A percentile compares a stretch with the other conserved stretches of the same genome.
Evolutionary conservation across 257 asterid species (phyloP).

Genomic region (Ehretia macrophylla): DNA sequence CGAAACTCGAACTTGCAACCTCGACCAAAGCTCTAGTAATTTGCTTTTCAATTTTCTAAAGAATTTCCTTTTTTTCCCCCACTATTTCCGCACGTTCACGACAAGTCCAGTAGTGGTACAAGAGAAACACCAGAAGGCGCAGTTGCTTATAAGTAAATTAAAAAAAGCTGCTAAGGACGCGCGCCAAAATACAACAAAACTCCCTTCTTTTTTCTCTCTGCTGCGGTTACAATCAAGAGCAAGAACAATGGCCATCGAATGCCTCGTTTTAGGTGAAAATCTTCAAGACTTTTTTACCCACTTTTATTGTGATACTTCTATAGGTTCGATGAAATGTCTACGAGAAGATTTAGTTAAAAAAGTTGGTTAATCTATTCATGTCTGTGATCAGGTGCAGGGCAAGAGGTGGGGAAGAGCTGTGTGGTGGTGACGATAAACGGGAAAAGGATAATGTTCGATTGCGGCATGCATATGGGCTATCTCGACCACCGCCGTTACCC

Average conservation of each 20-base stretch:
- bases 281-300: neutral
- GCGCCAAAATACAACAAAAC: too few species aligned
- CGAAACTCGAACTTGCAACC: too few species aligned
- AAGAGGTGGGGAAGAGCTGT: slow-evolving; percentile 97
- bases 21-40: too few species aligned
- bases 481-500: slow-evolving; percentile 68
- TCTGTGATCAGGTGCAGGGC: slow-evolving; percentile 73
- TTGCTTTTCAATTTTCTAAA: too few species aligned
- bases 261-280: neutral
- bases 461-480: slow-evolving; percentile 96
- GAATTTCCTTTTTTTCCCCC: too few species aligned
- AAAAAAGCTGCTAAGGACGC: too few species aligned
- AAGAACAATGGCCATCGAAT: neutral
- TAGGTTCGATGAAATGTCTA: slow-evolving; percentile 5
- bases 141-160: too few species aligned
- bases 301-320: neutral
- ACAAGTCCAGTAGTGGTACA: too few species aligned
- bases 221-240: neutral
- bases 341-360: neutral
- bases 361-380: neutral
- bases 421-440: slow-evolving; percentile 74
- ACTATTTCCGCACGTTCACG: too few species aligned
- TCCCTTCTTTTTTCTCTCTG: too few species aligned
- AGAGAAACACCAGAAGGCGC: too few species aligned
- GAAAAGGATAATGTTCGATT: slow-evolving; percentile 88